Evolutionary conservation across 2,329 filamentous ascomycete genomes (phyloP).

Genomic region (Exophiala dermatitidis): DNA sequence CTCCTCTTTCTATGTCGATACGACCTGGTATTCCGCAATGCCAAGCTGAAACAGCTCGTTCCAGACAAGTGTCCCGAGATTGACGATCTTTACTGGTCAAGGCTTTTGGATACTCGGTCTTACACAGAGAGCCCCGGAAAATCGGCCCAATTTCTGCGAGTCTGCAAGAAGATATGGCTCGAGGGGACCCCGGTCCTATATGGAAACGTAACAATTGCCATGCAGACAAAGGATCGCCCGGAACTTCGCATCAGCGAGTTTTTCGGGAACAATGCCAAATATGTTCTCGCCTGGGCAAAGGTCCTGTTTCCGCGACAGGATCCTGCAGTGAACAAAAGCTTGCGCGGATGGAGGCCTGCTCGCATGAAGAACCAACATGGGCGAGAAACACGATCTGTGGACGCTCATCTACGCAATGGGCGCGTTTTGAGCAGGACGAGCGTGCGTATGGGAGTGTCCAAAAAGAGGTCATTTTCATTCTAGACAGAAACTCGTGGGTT

Average conservation of each 20-base stretch:
- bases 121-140: constrained; percentile 8
- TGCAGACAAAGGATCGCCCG: constrained; percentile 1
- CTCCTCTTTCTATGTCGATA: constrained; percentile 12
- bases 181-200: constrained; percentile 10
- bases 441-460: too few relatives aligned
- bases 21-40: background rate
- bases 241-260: constrained; percentile 4
- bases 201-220: constrained; percentile 10
- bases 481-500: too few relatives aligned
- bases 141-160: constrained; percentile 15
- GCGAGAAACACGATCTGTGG: background rate
- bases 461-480: too few relatives aligned
- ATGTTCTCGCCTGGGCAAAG: constrained; percentile 6
- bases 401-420: background rate
- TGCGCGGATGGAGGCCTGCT: background rate
- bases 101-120: constrained; percentile 5
- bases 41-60: constrained; percentile 2
- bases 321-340: background rate
- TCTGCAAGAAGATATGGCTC: constrained; percentile 12
- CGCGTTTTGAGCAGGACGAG: too few relatives aligned
- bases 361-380: background rate
- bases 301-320: background rate
- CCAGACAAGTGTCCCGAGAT: background rate
- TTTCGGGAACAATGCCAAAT: constrained; percentile 6
- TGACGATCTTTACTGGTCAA: constrained; percentile 1